A percentile compares a stretch with the other conserved stretches of the same genome.
phyloP scores from a whole-genome alignment of 2,329 filamentous ascomycete species.

The Cladosporium sp. region DNA sequence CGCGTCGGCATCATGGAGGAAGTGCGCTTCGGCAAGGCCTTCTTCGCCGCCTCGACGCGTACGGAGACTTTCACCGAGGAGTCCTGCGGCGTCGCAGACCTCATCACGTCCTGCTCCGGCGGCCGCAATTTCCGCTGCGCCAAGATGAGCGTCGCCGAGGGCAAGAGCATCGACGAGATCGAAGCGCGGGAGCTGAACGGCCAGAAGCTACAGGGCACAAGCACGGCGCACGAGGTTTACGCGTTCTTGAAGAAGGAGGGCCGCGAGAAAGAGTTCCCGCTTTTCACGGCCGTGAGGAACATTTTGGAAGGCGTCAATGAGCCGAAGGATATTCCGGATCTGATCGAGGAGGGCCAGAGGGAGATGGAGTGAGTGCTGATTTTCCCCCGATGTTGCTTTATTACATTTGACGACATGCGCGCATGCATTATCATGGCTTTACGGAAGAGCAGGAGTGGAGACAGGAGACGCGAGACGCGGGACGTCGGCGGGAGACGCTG shows the following conservation, averaged over 20 bases:
- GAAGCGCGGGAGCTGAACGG: slow-evolving; percentile 88
- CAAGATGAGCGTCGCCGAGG: slow-evolving; percentile 75
- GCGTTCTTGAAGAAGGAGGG: slow-evolving; percentile 75
- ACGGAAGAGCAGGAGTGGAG: too few relatives aligned
- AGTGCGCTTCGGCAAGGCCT: slow-evolving; percentile 90
- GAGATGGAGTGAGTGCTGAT: slow-evolving; percentile 11
- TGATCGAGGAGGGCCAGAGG: slow-evolving; percentile 38
- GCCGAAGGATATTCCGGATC: slow-evolving; percentile 71
- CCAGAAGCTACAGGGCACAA: slow-evolving; percentile 92
- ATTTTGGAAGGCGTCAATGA: slow-evolving; percentile 71
- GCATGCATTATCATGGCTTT: too few relatives aligned
- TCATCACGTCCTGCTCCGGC: slow-evolving; percentile 89
- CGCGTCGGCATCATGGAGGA: slow-evolving; percentile 92
- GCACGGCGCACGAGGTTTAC: slow-evolving; percentile 86
- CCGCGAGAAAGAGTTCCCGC: slow-evolving; percentile 75
- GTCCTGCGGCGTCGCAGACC: slow-evolving; percentile 86
- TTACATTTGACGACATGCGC: too few relatives aligned
- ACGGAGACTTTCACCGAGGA: slow-evolving; percentile 93
- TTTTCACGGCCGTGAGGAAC: slow-evolving; percentile 82
- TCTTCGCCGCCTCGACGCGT: slow-evolving; percentile 77
- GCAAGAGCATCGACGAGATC: slow-evolving; percentile 75
- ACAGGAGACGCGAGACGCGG: too few relatives aligned
- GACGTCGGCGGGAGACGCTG: too few relatives aligned
- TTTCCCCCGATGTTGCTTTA: too few relatives aligned
- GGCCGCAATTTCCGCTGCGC: slow-evolving; percentile 94